Evolutionary conservation across 2,329 filamentous ascomycete species (phyloP).

Genomic region (Aspergillus awamori): DNA sequence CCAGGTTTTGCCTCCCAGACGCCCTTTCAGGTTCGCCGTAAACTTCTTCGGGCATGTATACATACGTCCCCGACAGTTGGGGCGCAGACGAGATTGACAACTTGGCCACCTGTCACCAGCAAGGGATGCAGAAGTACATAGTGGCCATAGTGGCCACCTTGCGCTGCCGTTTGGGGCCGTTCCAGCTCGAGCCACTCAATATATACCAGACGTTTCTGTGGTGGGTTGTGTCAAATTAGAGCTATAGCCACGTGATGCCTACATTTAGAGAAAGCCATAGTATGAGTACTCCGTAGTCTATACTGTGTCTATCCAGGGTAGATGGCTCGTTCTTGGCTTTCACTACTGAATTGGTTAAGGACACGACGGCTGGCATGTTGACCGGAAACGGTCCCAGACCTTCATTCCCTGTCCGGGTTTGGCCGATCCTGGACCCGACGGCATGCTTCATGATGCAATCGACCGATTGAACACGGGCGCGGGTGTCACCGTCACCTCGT

Average conservation of each 20-base stretch:
- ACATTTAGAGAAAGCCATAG: neutral
- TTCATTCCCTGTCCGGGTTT: neutral
- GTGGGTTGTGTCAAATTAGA: neutral
- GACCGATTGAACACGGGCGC: neutral
- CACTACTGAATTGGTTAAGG: neutral
- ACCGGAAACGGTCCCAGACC: neutral
- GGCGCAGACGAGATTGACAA: neutral
- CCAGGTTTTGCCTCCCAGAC: neutral
- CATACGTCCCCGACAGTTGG: neutral
- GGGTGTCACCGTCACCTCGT: neutral
- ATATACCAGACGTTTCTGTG: neutral
- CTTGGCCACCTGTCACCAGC: neutral
- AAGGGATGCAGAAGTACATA: neutral
- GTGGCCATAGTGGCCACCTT: neutral
- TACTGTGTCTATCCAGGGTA: neutral
- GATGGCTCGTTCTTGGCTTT: neutral
- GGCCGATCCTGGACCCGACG: neutral
- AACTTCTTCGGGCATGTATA: conserved; percentile 1
- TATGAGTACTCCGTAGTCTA: too few species aligned
- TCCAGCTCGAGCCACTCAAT: neutral
- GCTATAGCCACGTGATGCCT: neutral
- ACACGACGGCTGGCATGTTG: neutral
- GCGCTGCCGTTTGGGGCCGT: neutral
- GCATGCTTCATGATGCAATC: conserved; percentile 9
- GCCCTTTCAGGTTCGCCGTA: neutral